Base-by-base conservation (phyloP, 78 protist genomes). In the Parvularia atlantis region DNA sequence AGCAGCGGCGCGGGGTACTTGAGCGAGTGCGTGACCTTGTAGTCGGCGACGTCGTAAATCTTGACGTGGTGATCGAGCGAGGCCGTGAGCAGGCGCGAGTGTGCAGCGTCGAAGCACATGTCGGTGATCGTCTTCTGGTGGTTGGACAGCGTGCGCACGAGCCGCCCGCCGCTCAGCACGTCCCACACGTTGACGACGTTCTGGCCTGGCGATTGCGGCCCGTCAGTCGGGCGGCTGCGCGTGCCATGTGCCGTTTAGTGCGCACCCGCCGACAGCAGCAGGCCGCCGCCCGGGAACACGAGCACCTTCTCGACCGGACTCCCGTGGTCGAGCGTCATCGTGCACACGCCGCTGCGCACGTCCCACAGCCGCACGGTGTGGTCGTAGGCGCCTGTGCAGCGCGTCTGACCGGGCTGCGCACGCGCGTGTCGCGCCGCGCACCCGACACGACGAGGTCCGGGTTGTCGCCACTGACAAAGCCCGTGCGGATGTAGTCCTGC, bases 341-440 rank as follows among this genome's bases (percentile, higher is more conserved):
- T 37, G 20, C 24, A 1, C 10, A 19, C 50, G 5, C 67, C 75
- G 28, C 64, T 36, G 16, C 88, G 35, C 22, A 33, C 11, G 58
- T 83, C 88, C 88, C 88, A 83, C 46, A 83, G 75, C 63, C 20
- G 0, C 26, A 83, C 76, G 22, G 83, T 73, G 69, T 76, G 88
- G 46, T 83, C 88, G 71, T 83, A 83, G 6, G 65, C 16, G 20
- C 78, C 88, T 1, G 75, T n/a, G 48, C 2, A 13, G 5, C 5
- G 6, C 28, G 62, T 2, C 20, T 20, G 6, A 5, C 14, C 30
- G 37, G 17, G 35, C 31, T 0, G 1, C 40, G 66, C 22, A 26
- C 10, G 1, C 10, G 36, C 54, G 46, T 30, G n/a, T 3, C 16
- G 40, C 16, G 28, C 19, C 30, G 59, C 59, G 30, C n/a, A 13